These are phyloP conservation scores for Haplosporangium gracile DNA, from an alignment of 192 early-diverging fungal species.

Conservation along the genomic window DNA sequence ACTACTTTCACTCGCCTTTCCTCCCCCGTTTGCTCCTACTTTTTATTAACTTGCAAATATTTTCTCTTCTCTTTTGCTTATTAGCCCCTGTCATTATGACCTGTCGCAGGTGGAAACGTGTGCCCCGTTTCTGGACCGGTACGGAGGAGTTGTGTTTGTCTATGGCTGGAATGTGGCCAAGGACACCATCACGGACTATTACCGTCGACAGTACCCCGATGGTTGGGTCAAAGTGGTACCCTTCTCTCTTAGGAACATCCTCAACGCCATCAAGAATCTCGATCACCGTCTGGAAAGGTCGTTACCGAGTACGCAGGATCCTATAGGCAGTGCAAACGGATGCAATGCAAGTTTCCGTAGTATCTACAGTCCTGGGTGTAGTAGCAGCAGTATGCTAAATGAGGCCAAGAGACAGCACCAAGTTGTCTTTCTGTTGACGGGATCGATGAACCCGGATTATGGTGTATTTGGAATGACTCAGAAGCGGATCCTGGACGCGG, in stretches of 20 bases:
- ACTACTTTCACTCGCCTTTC: neutral
- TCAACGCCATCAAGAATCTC: slow-evolving; percentile 39
- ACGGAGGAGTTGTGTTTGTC: slow-evolving; percentile 56
- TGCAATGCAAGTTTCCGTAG: slow-evolving; percentile 19
- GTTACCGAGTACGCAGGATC: neutral
- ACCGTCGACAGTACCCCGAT: slow-evolving; percentile 47
- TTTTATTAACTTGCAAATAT: neutral
- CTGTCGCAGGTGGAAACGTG: slow-evolving; percentile 55
- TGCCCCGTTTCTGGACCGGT: slow-evolving; percentile 55
- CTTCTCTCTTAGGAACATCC: slow-evolving; percentile 53
- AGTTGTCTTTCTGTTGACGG: slow-evolving; percentile 53
- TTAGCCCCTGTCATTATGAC: slow-evolving; percentile 55
- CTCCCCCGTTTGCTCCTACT: neutral
- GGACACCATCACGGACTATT: slow-evolving; percentile 54
- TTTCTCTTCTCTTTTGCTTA: neutral
- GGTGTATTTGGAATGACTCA: slow-evolving; percentile 37
- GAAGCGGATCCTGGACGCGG: slow-evolving; percentile 36
- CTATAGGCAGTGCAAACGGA: neutral
- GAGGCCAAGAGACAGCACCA: slow-evolving; percentile 42
- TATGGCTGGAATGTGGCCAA: slow-evolving; percentile 59
- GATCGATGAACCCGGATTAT: slow-evolving; percentile 53
- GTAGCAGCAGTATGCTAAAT: neutral
- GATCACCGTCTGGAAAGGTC: slow-evolving; percentile 45
- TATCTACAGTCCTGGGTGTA: slow-evolving; percentile 4
- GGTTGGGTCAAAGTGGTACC: slow-evolving; percentile 55